Evolutionary conservation across 2,329 filamentous ascomycete species (phyloP).

Genomic region (Aspergillus neoniger): DNA sequence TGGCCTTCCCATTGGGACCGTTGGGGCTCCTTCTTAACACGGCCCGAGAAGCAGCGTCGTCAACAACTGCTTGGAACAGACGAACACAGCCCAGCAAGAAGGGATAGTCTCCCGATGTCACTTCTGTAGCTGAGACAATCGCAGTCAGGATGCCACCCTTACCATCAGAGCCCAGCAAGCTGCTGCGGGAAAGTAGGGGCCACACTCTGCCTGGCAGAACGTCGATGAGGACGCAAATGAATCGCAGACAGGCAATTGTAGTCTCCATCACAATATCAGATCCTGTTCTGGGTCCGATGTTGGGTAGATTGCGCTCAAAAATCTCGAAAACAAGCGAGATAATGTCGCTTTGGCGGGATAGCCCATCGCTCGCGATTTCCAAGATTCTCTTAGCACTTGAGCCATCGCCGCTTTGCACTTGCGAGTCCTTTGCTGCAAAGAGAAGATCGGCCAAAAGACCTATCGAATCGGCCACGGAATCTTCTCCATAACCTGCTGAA

Average conservation of each 20-base stretch:
- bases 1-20: conserved; percentile 33
- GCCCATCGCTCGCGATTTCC: conserved; percentile 52
- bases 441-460: conserved; percentile 72
- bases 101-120: conserved; percentile 72
- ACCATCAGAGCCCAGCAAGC: conserved; percentile 74
- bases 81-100: conserved; percentile 73
- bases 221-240: conserved; percentile 70
- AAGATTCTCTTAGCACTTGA: conserved; percentile 47
- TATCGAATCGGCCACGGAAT: conserved; percentile 72
- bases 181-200: conserved; percentile 82
- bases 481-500: conserved; percentile 55
- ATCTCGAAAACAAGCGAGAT: conserved; percentile 80
- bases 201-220: conserved; percentile 82
- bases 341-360: conserved; percentile 63
- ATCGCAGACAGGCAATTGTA: conserved; percentile 74
- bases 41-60: conserved; percentile 66
- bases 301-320: conserved; percentile 67
- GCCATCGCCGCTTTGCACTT: conserved; percentile 37
- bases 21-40: conserved; percentile 46
- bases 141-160: conserved; percentile 74
- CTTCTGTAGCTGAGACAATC: conserved; percentile 79
- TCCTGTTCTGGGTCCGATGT: conserved; percentile 59
- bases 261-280: conserved; percentile 66
- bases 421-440: conserved; percentile 40
- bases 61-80: conserved; percentile 73